Base-by-base conservation (phyloP, 441 rosid species). In the Melastoma candidum region DNA sequence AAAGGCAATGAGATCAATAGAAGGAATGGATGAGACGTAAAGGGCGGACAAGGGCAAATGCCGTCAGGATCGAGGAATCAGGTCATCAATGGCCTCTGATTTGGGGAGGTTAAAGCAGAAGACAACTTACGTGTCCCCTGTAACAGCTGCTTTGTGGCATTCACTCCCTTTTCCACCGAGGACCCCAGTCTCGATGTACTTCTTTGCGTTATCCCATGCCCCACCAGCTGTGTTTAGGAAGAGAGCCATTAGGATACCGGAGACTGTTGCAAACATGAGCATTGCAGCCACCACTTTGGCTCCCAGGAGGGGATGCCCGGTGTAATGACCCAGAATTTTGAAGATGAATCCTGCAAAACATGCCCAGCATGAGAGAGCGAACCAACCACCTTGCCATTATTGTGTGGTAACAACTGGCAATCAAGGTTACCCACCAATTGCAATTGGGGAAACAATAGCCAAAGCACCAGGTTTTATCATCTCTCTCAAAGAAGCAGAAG, bases 181-280 rank as follows among this genome's bases (percentile, higher is more conserved):
- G 45, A 85, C 98, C 17, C 97, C 97, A 0, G 97, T 93, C 71
- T 93, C 98, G 1, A 93, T 93, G 71, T 74, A 88, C 60, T 93
- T 93, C 80, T 93, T 93, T 0, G 97, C 97, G 68, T 93, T 88
- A 77, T 88, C 97, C 98, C 98, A 93, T 14, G 97, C 98, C 57
- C 98, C 98, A 36, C 98, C 97, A 1, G 98, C 79, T 26, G 98
- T 93, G 79, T 93, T 93, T 25, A 88, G 80, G 83, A 93, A 93
- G 56, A 88, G 95, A 44, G 98, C 98, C 98, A 93, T 93, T 46
- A 93, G 90, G 66, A 93, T 88, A 64, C 98, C 98, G 63, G 88
- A 71, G 47, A 93, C 98, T 3, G 97, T 93, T 48, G 93, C 98
- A 63, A 93, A 89, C 97, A 93, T 93, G 63, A 93, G 76, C 77